Evolutionary conservation across 805 yeast genomes (phyloP).

Genomic region (Metschnikowia rubicola): DNA sequence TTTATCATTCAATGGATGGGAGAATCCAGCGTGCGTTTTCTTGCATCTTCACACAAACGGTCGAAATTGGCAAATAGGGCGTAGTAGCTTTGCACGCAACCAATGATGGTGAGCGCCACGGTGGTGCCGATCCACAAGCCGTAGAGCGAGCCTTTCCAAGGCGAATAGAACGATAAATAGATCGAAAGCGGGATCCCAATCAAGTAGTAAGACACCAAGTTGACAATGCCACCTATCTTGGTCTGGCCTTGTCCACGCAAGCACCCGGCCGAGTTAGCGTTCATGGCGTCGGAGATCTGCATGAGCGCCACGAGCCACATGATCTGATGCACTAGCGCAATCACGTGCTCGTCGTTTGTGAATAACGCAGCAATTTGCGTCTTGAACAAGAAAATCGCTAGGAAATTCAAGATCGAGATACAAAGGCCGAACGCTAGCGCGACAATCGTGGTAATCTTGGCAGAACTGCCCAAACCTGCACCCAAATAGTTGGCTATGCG

Average conservation of each 20-base stretch:
- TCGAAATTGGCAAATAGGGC: slow-evolving; percentile 46
- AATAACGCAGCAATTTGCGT: slow-evolving; percentile 43
- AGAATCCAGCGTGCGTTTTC: slow-evolving; percentile 29
- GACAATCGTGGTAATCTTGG: slow-evolving; percentile 35
- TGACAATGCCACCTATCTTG: slow-evolving; percentile 57
- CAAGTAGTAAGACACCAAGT: slow-evolving; percentile 54
- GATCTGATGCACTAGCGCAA: slow-evolving; percentile 46
- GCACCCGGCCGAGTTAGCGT: slow-evolving; percentile 73
- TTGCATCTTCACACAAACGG: slow-evolving; percentile 36
- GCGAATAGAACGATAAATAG: slow-evolving; percentile 48
- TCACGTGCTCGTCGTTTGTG: slow-evolving; percentile 58
- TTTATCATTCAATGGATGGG: not conserved
- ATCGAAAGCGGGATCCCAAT: slow-evolving; percentile 63
- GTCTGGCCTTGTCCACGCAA: slow-evolving; percentile 78
- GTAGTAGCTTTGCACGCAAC: slow-evolving; percentile 22
- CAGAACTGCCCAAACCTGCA: slow-evolving; percentile 37
- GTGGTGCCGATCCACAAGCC: slow-evolving; percentile 62
- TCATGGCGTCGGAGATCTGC: slow-evolving; percentile 67
- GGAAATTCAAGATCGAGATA: slow-evolving; percentile 32
- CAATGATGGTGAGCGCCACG: slow-evolving; percentile 19
- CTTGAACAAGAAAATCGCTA: slow-evolving; percentile 30
- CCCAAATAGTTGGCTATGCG: slow-evolving; percentile 57
- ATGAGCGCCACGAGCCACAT: slow-evolving; percentile 64
- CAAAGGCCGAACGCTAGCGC: slow-evolving; percentile 36
- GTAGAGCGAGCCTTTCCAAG: slow-evolving; percentile 44